phyloP scores from a whole-genome alignment of 2,329 filamentous ascomycete species.

The Cadophora sp. region DNA sequence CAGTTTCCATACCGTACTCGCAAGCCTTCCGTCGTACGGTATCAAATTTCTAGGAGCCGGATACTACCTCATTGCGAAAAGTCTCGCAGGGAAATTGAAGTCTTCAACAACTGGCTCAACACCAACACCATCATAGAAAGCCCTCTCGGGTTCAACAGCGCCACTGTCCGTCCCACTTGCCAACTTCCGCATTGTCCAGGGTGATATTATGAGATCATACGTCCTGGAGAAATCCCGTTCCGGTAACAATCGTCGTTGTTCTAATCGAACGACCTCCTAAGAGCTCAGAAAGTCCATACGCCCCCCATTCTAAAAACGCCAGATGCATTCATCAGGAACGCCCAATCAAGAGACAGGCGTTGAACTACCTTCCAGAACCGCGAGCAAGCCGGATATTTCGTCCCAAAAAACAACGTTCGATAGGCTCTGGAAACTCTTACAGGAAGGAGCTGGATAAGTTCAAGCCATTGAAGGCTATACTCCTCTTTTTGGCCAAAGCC shows the following conservation, averaged over 20 bases:
- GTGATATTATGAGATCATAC: constrained; percentile 13
- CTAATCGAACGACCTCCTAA: constrained; percentile 3
- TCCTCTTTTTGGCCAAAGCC: constrained; percentile 5
- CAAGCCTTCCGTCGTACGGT: constrained; percentile 8
- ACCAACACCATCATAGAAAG: background rate
- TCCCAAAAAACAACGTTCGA: constrained; percentile 20
- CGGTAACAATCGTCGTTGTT: constrained; percentile 13
- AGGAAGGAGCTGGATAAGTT: constrained; percentile 20
- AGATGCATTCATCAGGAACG: background rate
- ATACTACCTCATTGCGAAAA: background rate
- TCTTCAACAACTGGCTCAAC: constrained; percentile 2
- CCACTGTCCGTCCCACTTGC: constrained; percentile 17
- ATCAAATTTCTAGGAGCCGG: constrained; percentile 4
- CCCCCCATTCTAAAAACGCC: background rate
- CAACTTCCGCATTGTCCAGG: constrained; percentile 12
- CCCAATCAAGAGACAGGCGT: background rate
- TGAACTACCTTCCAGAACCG: background rate
- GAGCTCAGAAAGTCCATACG: background rate
- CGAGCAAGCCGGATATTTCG: constrained; percentile 1
- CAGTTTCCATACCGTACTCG: constrained; percentile 10
- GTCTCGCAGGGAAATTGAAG: constrained; percentile 10
- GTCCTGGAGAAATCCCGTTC: background rate
- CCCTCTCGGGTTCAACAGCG: constrained; percentile 3
- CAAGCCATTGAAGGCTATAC: constrained; percentile 2
- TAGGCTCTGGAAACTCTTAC: constrained; percentile 25